Base-by-base conservation (phyloP, 306 rosid genomes). In the Datisca glomerata region DNA sequence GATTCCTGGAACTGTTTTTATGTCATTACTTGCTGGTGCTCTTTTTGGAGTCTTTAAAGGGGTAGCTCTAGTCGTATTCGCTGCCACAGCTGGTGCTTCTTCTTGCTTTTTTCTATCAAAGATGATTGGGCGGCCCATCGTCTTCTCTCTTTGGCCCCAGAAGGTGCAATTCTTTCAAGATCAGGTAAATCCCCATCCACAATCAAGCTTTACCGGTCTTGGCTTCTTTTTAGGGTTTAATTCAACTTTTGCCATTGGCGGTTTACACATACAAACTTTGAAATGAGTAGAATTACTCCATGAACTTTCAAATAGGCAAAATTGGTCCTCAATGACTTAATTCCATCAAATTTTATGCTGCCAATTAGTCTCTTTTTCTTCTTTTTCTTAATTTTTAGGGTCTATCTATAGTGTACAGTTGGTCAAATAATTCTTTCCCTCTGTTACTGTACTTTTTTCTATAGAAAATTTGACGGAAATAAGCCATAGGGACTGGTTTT, bases 1-100 rank as follows among this genome's bases (percentile, higher is more conserved):
- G 98, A 89, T 89, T 65, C 98, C 98, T 2, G 98, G 98, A 55
- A 84, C 98, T 14, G 93, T 89, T 41, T 89, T 89, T 71, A 89
- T 89, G 98, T 89, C 98, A 24, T 66, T 89, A 61, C 95, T 89
- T 18, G 98, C 98, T 1, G 98, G 98, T 43, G 85, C 98, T 19
- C 93, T 89, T 48, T 89, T 89, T 19, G 95, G 98, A 16, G 70
- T 89, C 57, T 68, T 84, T 52, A 72, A 53, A 71, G 98, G 98
- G 3, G 84, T 89, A 33, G 95, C 93, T 35, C 49, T 89, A 39
- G 98, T 89, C 51, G 95, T 89, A 18, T 89, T 84, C 56, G 71
- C 76, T 18, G 93, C 95, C 27, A 84, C 98, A 0, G 86, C 95
- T 1, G 98, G 98, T 55, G 98, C 98, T 61, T 89, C 98, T 55